Conservation (phyloP, 805 yeast genomes). For the Candida berthetii region DNA sequence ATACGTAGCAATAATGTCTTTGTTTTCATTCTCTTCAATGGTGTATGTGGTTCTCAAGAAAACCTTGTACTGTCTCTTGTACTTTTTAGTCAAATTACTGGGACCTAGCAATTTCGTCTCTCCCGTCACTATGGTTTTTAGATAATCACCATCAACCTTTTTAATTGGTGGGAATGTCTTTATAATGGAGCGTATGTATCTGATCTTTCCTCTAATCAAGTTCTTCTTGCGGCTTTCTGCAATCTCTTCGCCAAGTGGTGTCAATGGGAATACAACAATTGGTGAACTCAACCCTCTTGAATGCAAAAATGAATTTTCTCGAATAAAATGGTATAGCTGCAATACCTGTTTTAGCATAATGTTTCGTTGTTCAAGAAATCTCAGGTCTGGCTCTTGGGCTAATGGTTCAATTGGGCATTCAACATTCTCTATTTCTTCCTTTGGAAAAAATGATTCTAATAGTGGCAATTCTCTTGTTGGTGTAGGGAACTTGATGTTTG, state of each 20-base stretch:
- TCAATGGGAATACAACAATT: slow-evolving; percentile 13
- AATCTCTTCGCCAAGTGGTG: slow-evolving; percentile 13
- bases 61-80: slow-evolving; percentile 15
- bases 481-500: slow-evolving; percentile 8
- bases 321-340: slow-evolving; percentile 11
- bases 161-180: slow-evolving; percentile 15
- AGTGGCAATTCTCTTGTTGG: not conserved
- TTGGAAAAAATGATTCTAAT: not conserved
- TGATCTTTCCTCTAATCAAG: slow-evolving; percentile 13
- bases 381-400: too few relatives aligned
- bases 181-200: slow-evolving; percentile 11
- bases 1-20: slow-evolving; percentile 5
- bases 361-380: slow-evolving; percentile 1
- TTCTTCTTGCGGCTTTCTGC: slow-evolving; percentile 13
- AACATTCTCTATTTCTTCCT: slow-evolving; percentile 4
- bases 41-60: slow-evolving; percentile 15
- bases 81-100: too few relatives aligned
- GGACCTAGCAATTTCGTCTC: too few relatives aligned
- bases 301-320: slow-evolving; percentile 6
- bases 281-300: slow-evolving; percentile 12
- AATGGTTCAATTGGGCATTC: slow-evolving; percentile 1
- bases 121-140: too few relatives aligned
- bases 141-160: slow-evolving; percentile 6
- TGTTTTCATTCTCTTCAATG: slow-evolving; percentile 4
- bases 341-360: slow-evolving; percentile 15